Conservation (phyloP, 257 asterid species). For the Rhazya stricta region DNA sequence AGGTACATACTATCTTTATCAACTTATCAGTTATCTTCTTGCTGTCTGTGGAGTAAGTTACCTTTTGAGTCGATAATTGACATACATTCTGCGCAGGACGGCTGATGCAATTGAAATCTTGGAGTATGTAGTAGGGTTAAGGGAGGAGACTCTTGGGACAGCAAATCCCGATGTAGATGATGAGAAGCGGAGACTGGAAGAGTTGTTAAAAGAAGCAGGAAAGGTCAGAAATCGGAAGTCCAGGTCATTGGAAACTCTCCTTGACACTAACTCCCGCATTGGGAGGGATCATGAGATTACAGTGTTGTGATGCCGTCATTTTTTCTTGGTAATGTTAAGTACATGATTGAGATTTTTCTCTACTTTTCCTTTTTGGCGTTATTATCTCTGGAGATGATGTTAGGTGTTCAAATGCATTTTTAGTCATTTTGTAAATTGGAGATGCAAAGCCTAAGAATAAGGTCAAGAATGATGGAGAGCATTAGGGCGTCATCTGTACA, state of each 20-base stretch:
- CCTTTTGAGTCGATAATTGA: background rate
- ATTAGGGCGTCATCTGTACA: conserved; percentile 12
- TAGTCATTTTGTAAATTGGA: conserved; percentile 10
- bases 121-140: conserved; percentile 70
- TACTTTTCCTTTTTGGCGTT: background rate
- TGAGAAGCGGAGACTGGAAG: conserved; percentile 62
- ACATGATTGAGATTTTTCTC: conserved; percentile 14
- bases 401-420: conserved; percentile 4
- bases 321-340: conserved; percentile 18
- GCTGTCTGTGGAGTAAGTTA: background rate
- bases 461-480: background rate
- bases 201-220: conserved; percentile 66
- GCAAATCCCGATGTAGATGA: conserved; percentile 83
- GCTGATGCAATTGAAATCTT: conserved; percentile 76
- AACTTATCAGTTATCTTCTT: background rate
- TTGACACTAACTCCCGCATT: conserved; percentile 39
- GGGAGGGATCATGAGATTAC: conserved; percentile 31
- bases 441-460: conserved; percentile 8
- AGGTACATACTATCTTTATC: conserved; percentile 41
- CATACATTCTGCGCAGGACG: conserved; percentile 36
- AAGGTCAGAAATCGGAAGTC: conserved; percentile 56
- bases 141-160: conserved; percentile 91
- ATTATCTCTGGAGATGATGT: background rate
- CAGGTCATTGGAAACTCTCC: conserved; percentile 60
- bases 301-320: conserved; percentile 24